Evolutionary conservation across 495 filamentous ascomycete genomes (phyloP).

Genomic region (Parachaetomium inaequale): DNA sequence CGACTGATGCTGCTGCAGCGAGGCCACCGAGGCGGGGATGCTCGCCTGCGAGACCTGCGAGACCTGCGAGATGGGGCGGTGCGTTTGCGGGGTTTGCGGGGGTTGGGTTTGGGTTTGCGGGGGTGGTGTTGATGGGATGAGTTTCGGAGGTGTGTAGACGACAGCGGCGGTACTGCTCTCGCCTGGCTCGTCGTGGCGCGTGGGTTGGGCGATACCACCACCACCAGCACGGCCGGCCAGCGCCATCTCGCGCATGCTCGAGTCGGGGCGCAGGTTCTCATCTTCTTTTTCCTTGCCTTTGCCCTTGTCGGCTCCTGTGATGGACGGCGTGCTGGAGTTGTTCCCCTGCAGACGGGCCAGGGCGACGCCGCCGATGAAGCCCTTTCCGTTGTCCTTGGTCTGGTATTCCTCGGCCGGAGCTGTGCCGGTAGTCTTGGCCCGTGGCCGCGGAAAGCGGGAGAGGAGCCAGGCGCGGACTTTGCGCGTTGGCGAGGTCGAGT

Average conservation of each 20-base stretch:
- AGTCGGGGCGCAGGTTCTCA: conserved; percentile 4
- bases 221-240: conserved; percentile 49
- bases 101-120: not conserved
- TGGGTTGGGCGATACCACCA: not conserved
- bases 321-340: conserved; percentile 32
- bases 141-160: not conserved
- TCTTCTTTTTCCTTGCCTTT: conserved; percentile 35
- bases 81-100: not conserved
- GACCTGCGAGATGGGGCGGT: conserved; percentile 1
- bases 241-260: conserved; percentile 50
- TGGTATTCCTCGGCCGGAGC: not conserved
- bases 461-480: conserved; percentile 62
- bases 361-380: conserved; percentile 49
- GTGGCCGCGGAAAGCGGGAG: conserved; percentile 46
- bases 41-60: conserved; percentile 14
- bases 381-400: conserved; percentile 17
- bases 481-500: conserved; percentile 28
- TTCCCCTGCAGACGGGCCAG: conserved; percentile 36
- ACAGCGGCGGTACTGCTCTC: conserved; percentile 14
- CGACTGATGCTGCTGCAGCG: not conserved
- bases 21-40: conserved; percentile 4
- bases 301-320: conserved; percentile 19
- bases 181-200: conserved; percentile 10
- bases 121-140: not conserved
- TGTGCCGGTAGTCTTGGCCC: conserved; percentile 30